phyloP scores from a whole-genome alignment of 345 rosid species.

The Dimocarpus longan region DNA sequence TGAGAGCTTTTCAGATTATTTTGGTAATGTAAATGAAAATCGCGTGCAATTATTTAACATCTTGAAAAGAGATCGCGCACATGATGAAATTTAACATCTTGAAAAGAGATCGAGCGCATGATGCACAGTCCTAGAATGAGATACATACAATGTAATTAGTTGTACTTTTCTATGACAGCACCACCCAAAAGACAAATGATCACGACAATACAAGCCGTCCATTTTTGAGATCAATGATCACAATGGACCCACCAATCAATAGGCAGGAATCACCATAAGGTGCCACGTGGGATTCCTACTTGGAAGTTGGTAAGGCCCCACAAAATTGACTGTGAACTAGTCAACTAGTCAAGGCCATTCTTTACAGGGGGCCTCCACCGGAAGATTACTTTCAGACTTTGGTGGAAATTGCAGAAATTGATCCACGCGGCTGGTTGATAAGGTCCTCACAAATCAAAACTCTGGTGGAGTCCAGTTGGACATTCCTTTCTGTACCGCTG shows the following conservation, averaged over 20 bases:
- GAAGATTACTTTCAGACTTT: background rate
- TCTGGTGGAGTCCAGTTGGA: slow-evolving; percentile 34
- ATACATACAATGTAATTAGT: background rate
- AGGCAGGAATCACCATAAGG: background rate
- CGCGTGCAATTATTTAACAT: background rate
- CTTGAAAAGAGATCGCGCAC: background rate
- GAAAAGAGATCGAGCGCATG: background rate
- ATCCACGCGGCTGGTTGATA: slow-evolving; percentile 17
- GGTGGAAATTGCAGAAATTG: background rate
- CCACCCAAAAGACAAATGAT: background rate
- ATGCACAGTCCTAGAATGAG: background rate
- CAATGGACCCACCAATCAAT: background rate
- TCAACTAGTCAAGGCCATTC: background rate
- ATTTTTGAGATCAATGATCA: slow-evolving; percentile 3
- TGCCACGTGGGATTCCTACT: background rate
- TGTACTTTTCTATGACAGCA: slow-evolving; percentile 4
- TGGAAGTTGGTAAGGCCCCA: background rate
- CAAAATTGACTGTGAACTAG: background rate
- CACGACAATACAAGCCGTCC: background rate
- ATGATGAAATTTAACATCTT: background rate
- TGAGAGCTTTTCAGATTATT: background rate
- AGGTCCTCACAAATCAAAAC: background rate
- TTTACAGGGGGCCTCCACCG: background rate
- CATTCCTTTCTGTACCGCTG: background rate
- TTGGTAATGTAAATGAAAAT: background rate